Evolutionary conservation across 2,329 filamentous ascomycete genomes (phyloP).

Genomic region (Aspergillus oerlinghausenensis): DNA sequence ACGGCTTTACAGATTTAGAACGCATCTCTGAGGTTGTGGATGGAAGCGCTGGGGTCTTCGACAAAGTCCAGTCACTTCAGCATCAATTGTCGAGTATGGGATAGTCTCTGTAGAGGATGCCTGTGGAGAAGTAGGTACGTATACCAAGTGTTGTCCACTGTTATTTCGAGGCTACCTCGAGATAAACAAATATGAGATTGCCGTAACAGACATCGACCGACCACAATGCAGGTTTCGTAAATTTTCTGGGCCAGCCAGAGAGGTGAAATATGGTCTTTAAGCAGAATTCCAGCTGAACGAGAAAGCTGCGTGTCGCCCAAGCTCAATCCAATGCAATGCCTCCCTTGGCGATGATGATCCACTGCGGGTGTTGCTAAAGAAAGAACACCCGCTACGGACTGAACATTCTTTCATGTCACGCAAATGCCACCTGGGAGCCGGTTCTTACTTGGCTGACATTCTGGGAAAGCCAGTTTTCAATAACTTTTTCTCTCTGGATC

Average conservation of each 20-base stretch:
- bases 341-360: slow-evolving; percentile 14
- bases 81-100: not conserved
- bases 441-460: no score
- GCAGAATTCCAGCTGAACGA: slow-evolving; percentile 1
- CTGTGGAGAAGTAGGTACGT: not conserved
- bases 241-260: not conserved
- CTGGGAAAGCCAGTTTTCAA: no score
- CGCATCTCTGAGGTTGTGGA: slow-evolving; percentile 22
- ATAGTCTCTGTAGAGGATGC: not conserved
- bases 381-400: slow-evolving; percentile 8
- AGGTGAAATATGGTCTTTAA: not conserved
- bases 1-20: slow-evolving; percentile 31
- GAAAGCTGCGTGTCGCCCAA: not conserved
- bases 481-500: no score
- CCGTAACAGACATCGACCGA: not conserved
- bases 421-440: no score
- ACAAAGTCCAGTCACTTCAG: not conserved
- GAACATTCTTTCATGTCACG: no score
- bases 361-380: slow-evolving; percentile 20
- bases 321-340: slow-evolving; percentile 8
- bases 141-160: not conserved
- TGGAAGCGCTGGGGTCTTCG: not conserved
- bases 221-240: not conserved
- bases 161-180: not conserved
- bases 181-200: not conserved